Conservation (phyloP, 164 flowering plant species). For the Magnolia officinalis region DNA sequence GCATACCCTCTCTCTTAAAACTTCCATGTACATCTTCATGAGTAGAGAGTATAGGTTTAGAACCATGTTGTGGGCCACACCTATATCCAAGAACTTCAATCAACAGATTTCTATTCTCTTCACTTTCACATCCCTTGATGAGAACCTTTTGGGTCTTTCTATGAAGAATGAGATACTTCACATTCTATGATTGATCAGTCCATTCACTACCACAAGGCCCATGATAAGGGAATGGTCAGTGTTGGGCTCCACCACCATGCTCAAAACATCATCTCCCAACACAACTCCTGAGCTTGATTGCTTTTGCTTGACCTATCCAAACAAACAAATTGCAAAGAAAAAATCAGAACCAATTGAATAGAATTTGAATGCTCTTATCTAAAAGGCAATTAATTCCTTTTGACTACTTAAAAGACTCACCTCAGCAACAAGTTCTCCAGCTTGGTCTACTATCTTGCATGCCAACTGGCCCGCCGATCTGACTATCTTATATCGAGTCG, state of each 20-base stretch:
- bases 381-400: too few species aligned
- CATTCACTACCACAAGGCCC: conserved; percentile 19
- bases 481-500: conserved; percentile 10
- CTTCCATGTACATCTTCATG: too few species aligned
- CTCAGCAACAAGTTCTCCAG: conserved; percentile 22
- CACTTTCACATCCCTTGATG: too few species aligned
- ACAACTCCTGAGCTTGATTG: conserved; percentile 12
- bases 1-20: too few species aligned
- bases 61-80: too few species aligned
- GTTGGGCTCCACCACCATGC: conserved; percentile 18
- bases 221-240: conserved; percentile 21
- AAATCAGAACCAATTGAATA: not conserved
- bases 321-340: not conserved
- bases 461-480: conserved; percentile 15
- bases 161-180: not conserved
- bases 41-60: too few species aligned
- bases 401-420: not conserved
- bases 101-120: too few species aligned
- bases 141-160: too few species aligned
- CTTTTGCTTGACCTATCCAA: conserved; percentile 14
- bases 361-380: too few species aligned
- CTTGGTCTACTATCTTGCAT: conserved; percentile 24
- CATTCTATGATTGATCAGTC: conserved; percentile 11
- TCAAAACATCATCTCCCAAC: conserved; percentile 26
- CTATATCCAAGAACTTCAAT: too few species aligned